phyloP scores from a whole-genome alignment of 2,329 filamentous ascomycete species.

The Penicillium brevicompactum region DNA sequence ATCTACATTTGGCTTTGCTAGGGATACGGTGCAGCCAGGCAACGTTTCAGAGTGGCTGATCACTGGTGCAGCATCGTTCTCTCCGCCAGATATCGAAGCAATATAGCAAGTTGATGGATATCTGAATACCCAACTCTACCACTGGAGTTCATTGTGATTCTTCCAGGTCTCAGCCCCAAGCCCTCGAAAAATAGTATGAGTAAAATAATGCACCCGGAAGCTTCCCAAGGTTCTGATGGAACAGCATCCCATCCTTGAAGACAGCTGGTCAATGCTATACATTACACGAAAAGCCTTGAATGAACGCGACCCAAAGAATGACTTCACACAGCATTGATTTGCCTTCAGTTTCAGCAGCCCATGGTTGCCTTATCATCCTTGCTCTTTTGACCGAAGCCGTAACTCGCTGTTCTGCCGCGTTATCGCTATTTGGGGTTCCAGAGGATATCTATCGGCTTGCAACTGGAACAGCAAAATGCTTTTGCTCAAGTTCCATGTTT shows the following conservation, averaged over 20 bases:
- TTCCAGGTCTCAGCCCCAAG: neutral
- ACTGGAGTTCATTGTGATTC: neutral
- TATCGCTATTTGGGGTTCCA: too few relatives aligned
- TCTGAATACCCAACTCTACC: neutral
- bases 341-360: neutral
- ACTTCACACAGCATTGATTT: neutral
- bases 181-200: neutral
- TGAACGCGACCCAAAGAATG: neutral
- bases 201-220: neutral
- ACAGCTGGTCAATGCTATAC: neutral
- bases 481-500: neutral
- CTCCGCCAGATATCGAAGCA: neutral
- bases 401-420: neutral
- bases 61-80: neutral
- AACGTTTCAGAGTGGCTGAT: too few relatives aligned
- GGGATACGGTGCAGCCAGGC: too few relatives aligned
- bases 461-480: too few relatives aligned
- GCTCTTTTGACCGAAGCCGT: neutral
- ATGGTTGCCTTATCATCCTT: neutral
- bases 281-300: neutral
- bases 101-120: neutral
- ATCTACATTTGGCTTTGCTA: too few relatives aligned
- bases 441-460: too few relatives aligned
- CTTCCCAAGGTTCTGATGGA: neutral
- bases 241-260: neutral